Evolutionary conservation across 176 grass and related monocot genomes (phyloP), one percentile per base, ranked within the genome.

Genomic region (Carex littledalei): DNA sequence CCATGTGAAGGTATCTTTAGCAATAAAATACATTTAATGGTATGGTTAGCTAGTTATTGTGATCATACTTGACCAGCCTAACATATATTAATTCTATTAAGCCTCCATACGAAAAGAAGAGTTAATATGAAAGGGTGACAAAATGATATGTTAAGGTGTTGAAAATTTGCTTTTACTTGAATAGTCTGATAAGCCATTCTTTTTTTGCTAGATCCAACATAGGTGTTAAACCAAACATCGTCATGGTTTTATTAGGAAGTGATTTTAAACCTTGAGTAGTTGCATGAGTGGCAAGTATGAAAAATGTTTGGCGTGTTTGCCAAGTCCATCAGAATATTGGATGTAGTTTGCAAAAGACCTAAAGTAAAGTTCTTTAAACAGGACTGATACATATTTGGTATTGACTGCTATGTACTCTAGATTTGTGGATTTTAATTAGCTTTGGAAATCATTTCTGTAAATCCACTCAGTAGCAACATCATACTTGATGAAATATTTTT

Each of bases 1-100:
- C 81, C 94, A 94, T 55, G 91, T 94, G 26, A 97, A 94, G 88
- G 91, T 94, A 83, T 63, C 59, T 21, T 81, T 81, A 45, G 15
- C 55, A 58, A 62, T 81, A 34, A 81, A 15, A 32, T 52, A 24
- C 3, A 24, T 9, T 11, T 47, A 0, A n/a, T 72, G 68, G 34
- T 72, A 72, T 72, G 18, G 16, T n/a, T 72, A 45, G 68, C 68
- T 72, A n/a, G 37, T 47, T 45, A 20, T 63, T 63, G n/a, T n/a
- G 1, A 22, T 22, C 20, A 22, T 63, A 8, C 60, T 63, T 63
- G 60, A 21, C 60, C 60, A 63, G n/a, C 7, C 24, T 63, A 20
- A 63, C 17, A 59, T 59, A 59, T 59, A 59, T 18, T 59, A 18
- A 59, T 59, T 59, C 56, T 18, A 4, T 59, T 22, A 22, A 63